Conservation (phyloP, 441 rosid species). For the Pelargonium cotyledonis region DNA sequence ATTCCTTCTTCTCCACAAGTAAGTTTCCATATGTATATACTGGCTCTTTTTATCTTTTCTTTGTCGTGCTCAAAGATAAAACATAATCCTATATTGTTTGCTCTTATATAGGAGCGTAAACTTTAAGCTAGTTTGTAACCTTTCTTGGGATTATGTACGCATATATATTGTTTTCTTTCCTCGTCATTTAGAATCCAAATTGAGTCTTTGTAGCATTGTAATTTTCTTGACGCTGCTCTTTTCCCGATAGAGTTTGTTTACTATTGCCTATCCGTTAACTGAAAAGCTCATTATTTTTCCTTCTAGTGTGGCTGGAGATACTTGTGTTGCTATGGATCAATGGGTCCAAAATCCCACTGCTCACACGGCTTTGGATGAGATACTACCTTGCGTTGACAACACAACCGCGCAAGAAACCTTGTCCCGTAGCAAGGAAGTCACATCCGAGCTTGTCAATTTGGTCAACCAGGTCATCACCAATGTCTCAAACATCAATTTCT, state of each 20-base stretch:
- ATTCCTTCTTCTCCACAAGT: slow-evolving; percentile 69
- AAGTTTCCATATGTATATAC: slow-evolving; percentile 15
- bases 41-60: no score
- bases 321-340: slow-evolving; percentile 66
- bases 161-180: no score
- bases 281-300: neutral
- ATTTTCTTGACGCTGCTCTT: no score
- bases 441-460: slow-evolving; percentile 29
- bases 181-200: no score
- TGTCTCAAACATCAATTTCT: slow-evolving; percentile 41
- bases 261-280: no score
- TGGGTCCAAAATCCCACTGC: slow-evolving; percentile 65
- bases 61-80: no score
- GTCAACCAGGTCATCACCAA: slow-evolving; percentile 35
- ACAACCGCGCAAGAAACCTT: slow-evolving; percentile 41
- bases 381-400: slow-evolving; percentile 59
- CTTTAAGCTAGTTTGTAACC: no score
- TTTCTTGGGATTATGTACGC: no score
- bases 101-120: no score
- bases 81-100: no score
- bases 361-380: slow-evolving; percentile 45
- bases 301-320: slow-evolving; percentile 52
- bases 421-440: slow-evolving; percentile 34
- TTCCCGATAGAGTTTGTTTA: no score
- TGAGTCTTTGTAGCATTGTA: no score